Evolutionary conservation across 1,139 yeast genomes (phyloP).

Genomic region (Suhomyces ambrosiae): DNA sequence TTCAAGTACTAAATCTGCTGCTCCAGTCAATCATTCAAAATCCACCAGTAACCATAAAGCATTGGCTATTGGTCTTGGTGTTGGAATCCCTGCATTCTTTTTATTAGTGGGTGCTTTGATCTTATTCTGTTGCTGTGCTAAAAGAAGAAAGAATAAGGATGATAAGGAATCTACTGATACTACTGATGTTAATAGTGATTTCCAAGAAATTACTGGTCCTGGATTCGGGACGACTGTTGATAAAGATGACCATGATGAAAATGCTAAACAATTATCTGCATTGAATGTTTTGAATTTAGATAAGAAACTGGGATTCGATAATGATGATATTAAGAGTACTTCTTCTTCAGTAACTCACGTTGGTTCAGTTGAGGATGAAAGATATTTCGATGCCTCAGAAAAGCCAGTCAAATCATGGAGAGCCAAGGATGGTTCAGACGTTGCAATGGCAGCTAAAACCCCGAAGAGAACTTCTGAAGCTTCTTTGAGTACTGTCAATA

Average conservation of each 20-base stretch:
- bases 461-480: constrained; percentile 53
- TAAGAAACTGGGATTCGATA: constrained; percentile 22
- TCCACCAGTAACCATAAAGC: constrained; percentile 37
- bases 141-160: constrained; percentile 40
- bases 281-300: constrained; percentile 57
- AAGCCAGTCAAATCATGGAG: constrained; percentile 77
- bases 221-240: constrained; percentile 35
- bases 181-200: constrained; percentile 39
- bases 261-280: constrained; percentile 50
- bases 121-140: constrained; percentile 60
- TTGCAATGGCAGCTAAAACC: constrained; percentile 20
- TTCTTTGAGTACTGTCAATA: constrained; percentile 82
- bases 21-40: constrained; percentile 20
- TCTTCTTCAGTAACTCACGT: constrained; percentile 44
- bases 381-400: constrained; percentile 39
- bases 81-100: constrained; percentile 68
- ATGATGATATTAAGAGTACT: constrained; percentile 28
- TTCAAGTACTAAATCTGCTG: constrained; percentile 18
- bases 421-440: constrained; percentile 40
- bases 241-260: constrained; percentile 32
- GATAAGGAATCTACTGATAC: constrained; percentile 29
- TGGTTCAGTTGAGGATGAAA: constrained; percentile 29
- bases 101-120: constrained; percentile 51
- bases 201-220: constrained; percentile 41
- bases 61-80: constrained; percentile 85